A percentile compares a stretch with the other conserved stretches of the same genome.
Conservation (phyloP, 805 yeast genomes). For the Sugiyamaella marilandica region DNA sequence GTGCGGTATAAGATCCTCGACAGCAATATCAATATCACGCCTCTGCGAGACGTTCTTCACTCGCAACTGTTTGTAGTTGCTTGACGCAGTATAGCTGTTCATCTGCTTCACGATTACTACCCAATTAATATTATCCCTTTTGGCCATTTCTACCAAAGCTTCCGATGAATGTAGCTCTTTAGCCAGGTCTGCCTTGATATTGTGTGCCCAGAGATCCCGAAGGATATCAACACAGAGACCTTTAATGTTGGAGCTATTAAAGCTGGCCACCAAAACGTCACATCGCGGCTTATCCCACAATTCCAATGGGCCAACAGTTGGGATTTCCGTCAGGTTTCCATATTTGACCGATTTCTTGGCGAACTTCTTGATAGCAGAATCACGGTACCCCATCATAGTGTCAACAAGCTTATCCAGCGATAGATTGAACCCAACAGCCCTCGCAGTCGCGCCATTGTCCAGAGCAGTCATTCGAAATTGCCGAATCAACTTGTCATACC, state of each 20-base stretch:
- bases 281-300: conserved; percentile 59
- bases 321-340: conserved; percentile 23
- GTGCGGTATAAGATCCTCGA: conserved; percentile 55
- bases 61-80: conserved; percentile 70
- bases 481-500: conserved; percentile 73
- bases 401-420: conserved; percentile 64
- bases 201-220: conserved; percentile 64
- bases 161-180: conserved; percentile 43
- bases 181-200: conserved; percentile 69
- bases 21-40: conserved; percentile 67
- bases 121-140: conserved; percentile 68
- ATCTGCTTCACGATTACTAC: conserved; percentile 74
- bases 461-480: conserved; percentile 56
- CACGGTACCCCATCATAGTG: conserved; percentile 38
- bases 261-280: conserved; percentile 74
- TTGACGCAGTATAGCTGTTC: conserved; percentile 35
- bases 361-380: conserved; percentile 15
- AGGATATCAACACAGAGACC: conserved; percentile 62
- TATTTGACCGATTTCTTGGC: conserved; percentile 19
- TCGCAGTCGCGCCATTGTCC: conserved; percentile 34
- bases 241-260: conserved; percentile 50
- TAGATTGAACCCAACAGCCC: conserved; percentile 83
- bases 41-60: conserved; percentile 57
- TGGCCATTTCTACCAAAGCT: conserved; percentile 60
- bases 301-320: conserved; percentile 27